Base-by-base conservation (phyloP, 1,284 basidiomycete genomes). In the Athelia sp. region DNA sequence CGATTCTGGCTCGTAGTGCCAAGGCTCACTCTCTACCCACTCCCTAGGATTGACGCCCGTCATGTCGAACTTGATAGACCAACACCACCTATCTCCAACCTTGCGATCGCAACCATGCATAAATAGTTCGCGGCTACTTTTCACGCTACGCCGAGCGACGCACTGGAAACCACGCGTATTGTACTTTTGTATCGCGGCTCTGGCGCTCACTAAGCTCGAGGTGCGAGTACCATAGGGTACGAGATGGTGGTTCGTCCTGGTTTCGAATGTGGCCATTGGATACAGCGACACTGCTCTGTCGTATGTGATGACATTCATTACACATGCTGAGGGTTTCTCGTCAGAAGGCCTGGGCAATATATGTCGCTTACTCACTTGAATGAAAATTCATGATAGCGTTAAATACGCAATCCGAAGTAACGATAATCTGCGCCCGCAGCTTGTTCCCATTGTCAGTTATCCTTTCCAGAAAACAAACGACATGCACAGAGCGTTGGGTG, bases 261-360 rank as follows among this genome's bases (percentile, higher is more conserved):
- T 49, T 22, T 61, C 55, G 49, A 66, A 61, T 3, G 64, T 67
- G 4, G 64, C 58, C 21, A 47, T 49, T 9, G 65, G 63, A 52
- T 59, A 67, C 29, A 64, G 55, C 43, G 59, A 58, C 44, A 62
- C 62, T 2, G 64, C 64, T 26, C 50, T 53, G 1, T 54, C 53
- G 34, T 53, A 58, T 1, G 55, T 49, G 35, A 66, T 63, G 31
- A 63, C 36, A 45, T 62, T 63, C 58, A 66, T 58, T 3, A 65
- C 63, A 22, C 48, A 48, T 2, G 62, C 62, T 64, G 45, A 6
- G n/a, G n/a, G n/a, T n/a, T 6, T n/a, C n/a, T n/a, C n/a, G n/a
- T n/a, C n/a, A n/a, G n/a, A n/a, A n/a, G n/a, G n/a, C 6, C 8
- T 8, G 6, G 15, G 6, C 8, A 40, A n/a, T 4, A 17, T n/a